Evolutionary conservation across 495 filamentous ascomycete genomes (phyloP).

Genomic region (Parachaetomium inaequale): DNA sequence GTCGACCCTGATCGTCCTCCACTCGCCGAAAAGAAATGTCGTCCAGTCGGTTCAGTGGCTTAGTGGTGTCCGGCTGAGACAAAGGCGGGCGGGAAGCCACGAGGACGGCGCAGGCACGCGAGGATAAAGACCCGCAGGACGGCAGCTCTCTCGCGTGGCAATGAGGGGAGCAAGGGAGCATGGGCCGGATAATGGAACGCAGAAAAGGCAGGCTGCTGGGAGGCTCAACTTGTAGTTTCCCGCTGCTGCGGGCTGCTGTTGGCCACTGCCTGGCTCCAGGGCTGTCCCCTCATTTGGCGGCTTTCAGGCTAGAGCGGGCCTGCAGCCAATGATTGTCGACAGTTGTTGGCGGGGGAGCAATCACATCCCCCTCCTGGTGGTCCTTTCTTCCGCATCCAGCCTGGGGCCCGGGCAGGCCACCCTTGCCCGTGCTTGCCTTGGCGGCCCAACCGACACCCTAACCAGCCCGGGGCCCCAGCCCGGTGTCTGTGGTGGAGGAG

Average conservation of each 20-base stretch:
- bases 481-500: background rate
- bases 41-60: background rate
- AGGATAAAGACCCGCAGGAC: background rate
- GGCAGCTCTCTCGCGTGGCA: constrained; percentile 10
- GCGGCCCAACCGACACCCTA: background rate
- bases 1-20: background rate
- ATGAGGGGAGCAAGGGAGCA: background rate
- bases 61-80: background rate
- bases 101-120: constrained; percentile 6
- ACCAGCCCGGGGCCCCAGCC: background rate
- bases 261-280: background rate
- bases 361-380: background rate
- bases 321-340: constrained; percentile 7
- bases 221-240: background rate
- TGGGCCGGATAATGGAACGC: background rate
- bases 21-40: background rate
- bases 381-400: background rate
- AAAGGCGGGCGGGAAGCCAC: constrained; percentile 6
- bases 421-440: background rate
- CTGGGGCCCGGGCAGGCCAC: background rate
- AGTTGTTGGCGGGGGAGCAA: background rate
- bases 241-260: background rate
- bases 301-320: constrained; percentile 6
- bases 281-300: background rate
- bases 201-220: background rate